Conservation (phyloP, 768 basidiomycete genomes). For the Dentipellis sp. region DNA sequence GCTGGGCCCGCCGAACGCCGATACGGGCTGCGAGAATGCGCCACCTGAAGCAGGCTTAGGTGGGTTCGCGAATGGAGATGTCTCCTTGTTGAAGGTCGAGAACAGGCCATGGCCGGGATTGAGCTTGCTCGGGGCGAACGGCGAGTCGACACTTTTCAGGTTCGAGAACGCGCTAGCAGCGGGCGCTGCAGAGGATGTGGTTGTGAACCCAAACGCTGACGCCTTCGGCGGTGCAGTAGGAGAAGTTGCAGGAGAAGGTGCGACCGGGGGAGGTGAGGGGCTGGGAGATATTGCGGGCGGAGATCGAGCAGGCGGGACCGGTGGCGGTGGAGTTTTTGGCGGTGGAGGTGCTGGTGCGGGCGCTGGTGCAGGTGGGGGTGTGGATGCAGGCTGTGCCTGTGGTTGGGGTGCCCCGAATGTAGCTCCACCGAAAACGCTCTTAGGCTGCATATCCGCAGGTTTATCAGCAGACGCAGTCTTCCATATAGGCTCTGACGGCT, state of each 20-base stretch:
- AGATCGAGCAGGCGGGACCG: not conserved
- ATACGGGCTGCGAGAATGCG: constrained; percentile 8
- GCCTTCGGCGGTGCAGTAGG: not conserved
- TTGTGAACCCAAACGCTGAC: not conserved
- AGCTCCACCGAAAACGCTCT: constrained; percentile 1
- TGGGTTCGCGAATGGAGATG: constrained; percentile 19
- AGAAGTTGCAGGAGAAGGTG: not conserved
- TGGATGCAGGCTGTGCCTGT: not conserved
- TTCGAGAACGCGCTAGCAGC: constrained; percentile 11
- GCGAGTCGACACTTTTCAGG: constrained; percentile 6
- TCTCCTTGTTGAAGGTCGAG: constrained; percentile 12
- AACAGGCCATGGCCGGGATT: not conserved
- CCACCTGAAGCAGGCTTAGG: constrained; percentile 1
- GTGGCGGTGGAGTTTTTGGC: too few relatives aligned
- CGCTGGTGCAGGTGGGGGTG: not conserved
- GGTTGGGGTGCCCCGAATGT: constrained; percentile 3
- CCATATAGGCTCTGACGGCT: constrained; percentile 1
- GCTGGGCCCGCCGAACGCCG: constrained; percentile 4
- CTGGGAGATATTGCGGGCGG: not conserved
- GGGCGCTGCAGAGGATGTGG: not conserved
- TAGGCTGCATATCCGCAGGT: not conserved
- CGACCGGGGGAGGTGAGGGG: not conserved
- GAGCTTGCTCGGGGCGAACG: constrained; percentile 28
- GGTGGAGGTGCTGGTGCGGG: not conserved
- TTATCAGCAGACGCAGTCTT: not conserved